Evolutionary conservation across 441 rosid genomes (phyloP).

Genomic region (Cnidoscolus chayamansa): DNA sequence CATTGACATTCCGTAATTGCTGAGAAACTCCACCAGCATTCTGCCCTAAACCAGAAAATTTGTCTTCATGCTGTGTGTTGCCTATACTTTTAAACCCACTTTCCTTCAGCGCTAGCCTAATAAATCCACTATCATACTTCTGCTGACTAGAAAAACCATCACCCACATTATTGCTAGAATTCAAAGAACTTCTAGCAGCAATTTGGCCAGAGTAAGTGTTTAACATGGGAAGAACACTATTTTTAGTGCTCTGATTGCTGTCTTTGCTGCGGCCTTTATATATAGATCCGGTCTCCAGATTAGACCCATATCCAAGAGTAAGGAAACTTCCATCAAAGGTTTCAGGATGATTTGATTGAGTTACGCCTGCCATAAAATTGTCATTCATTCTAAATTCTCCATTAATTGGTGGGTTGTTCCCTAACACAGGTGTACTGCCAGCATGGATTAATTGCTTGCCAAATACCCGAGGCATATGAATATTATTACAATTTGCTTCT

Average conservation of each 20-base stretch:
- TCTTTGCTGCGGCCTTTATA: conserved; percentile 1
- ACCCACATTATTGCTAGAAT: not conserved
- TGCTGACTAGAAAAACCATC: conserved; percentile 12
- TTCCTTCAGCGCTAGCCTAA: not conserved
- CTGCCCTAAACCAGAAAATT: conserved; percentile 9
- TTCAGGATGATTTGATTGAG: conserved; percentile 4
- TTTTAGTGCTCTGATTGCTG: not conserved
- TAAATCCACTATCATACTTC: conserved; percentile 1
- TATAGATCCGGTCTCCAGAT: not conserved
- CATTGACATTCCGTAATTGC: not conserved
- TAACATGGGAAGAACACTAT: not conserved
- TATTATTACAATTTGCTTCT: not conserved
- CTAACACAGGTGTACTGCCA: not conserved
- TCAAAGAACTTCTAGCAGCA: not conserved
- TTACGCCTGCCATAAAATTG: not conserved
- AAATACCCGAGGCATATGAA: not conserved
- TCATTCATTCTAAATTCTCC: conserved; percentile 7
- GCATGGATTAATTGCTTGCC: conserved; percentile 5
- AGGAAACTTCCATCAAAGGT: conserved; percentile 8
- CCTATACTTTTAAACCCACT: not conserved
- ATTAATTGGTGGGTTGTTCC: not conserved
- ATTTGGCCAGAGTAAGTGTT: conserved; percentile 10
- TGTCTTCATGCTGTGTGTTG: not conserved
- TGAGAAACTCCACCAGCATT: conserved; percentile 5
- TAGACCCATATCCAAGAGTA: not conserved